Conservation (phyloP, 352 stramenopile species). For the Phytophthora constricta region DNA sequence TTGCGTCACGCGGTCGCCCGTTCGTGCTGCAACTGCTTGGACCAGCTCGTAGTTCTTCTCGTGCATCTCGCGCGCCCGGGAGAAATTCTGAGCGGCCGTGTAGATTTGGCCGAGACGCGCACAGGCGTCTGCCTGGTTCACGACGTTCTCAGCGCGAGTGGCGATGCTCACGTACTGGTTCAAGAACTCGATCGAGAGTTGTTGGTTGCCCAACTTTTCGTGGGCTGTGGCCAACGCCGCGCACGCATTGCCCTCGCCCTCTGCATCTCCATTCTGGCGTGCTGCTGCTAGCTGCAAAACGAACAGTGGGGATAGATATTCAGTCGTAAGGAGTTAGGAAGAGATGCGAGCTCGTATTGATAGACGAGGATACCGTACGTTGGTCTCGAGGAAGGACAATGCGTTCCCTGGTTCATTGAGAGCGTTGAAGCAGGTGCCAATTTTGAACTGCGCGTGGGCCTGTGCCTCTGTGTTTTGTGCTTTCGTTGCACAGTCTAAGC, state of each 20-base stretch:
- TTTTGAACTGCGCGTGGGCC: constrained; percentile 72
- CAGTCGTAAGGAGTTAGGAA: too few species aligned
- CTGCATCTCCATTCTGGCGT: constrained; percentile 56
- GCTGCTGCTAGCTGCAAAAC: constrained; percentile 57
- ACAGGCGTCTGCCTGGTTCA: constrained; percentile 89
- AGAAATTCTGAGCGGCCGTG: constrained; percentile 80
- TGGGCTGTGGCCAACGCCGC: constrained; percentile 90
- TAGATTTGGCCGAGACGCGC: constrained; percentile 88
- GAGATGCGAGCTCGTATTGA: too few species aligned
- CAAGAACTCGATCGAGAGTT: constrained; percentile 88
- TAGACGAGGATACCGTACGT: constrained; percentile 43
- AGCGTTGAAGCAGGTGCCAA: constrained; percentile 79
- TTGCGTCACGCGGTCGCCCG: constrained; percentile 48
- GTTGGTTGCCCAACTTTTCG: constrained; percentile 80
- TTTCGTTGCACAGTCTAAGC: constrained; percentile 72
- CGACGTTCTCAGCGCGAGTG: constrained; percentile 79
- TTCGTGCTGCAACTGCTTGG: constrained; percentile 49
- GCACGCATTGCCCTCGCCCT: constrained; percentile 86
- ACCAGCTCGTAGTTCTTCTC: constrained; percentile 91
- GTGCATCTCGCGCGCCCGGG: constrained; percentile 86
- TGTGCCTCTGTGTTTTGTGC: constrained; percentile 66
- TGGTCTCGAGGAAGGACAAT: constrained; percentile 85
- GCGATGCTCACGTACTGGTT: constrained; percentile 87
- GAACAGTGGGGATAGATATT: not conserved
- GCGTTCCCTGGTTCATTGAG: constrained; percentile 67